Evolutionary conservation across 179 eudicot species (phyloP), one percentile per base, ranked within the genome.

Genomic region (Camellia oleifera): DNA sequence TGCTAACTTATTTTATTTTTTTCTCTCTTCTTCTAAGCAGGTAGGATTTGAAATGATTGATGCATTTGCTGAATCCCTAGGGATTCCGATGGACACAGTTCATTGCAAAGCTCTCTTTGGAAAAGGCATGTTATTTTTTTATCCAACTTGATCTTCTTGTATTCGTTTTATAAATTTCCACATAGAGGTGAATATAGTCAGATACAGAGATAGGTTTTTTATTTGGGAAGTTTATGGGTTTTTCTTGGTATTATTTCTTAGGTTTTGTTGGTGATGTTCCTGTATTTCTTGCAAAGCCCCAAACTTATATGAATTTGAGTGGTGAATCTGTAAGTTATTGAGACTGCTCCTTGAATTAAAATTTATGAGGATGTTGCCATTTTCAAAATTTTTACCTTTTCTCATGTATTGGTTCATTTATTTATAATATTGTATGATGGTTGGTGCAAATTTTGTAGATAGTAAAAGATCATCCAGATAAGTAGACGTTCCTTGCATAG

Each of bases 241-340:
- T 68, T 26, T 26, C 26, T 80, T 18, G 64, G n/a, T 81, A 71
- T 42, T 32, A 45, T 23, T 50, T 72, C 75, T 83, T 90, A 95
- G 99, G 97, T 69, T 83, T 89, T 71, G 81, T 88, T 13, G 90
- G 88, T 54, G 87, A 88, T 67, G 85, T 84, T 82, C 98, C 97
- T 1, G 86, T 96, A 72, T 88, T 96, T 79, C 86, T 96, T 62
- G 98, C 97, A 61, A 94, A 94, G 85, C 98, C 99, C 66, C 97
- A 95, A 83, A 95, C 99, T 72, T 94, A 92, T 85, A 95, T 94
- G 98, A 94, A 95, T 81, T 86, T 94, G 77, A 89, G 94, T n/a
- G 98, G 99, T 66, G 93, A 94, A 89, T 94, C 95, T 81, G 97
- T 94, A 77, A 88, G 93, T 87, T 50, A 46, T 18, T 61, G 6